Conservation (phyloP, 225 moss, liverwort and hornwort genomes). For the Straminergon stramineum region DNA sequence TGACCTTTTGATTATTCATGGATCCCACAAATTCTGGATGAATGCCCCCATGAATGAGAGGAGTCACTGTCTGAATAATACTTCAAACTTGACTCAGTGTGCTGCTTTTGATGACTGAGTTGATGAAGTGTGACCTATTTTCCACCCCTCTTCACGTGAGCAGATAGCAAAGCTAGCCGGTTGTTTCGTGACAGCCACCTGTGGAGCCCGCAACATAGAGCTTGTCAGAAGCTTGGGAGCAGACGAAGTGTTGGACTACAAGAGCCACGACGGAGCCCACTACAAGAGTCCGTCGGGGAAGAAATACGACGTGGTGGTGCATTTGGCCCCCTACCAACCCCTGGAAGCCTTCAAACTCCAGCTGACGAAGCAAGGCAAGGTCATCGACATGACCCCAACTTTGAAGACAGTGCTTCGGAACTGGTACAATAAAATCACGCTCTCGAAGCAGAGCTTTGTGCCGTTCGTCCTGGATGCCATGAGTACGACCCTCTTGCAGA, state of each 20-base stretch:
- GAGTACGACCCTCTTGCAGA: constrained; percentile 25
- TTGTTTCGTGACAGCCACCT: constrained; percentile 72
- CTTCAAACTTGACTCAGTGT: background rate
- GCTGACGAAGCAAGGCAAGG: constrained; percentile 39
- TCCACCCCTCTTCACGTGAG: background rate
- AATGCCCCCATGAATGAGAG: background rate
- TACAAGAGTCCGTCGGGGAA: constrained; percentile 64
- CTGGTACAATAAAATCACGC: constrained; percentile 38
- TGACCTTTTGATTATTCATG: background rate
- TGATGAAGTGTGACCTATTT: background rate
- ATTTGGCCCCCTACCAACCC: constrained; percentile 39
- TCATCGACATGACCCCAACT: constrained; percentile 52
- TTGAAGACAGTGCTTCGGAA: constrained; percentile 5
- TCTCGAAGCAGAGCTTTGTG: constrained; percentile 45
- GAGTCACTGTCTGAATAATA: background rate
- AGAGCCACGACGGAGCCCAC: constrained; percentile 36
- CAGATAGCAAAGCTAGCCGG: constrained; percentile 75
- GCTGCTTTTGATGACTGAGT: background rate
- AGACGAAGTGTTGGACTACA: constrained; percentile 82
- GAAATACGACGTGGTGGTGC: constrained; percentile 66
- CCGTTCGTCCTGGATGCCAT: constrained; percentile 17
- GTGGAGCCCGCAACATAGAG: constrained; percentile 59
- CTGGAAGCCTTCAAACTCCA: constrained; percentile 35
- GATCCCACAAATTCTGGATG: background rate
- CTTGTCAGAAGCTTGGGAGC: constrained; percentile 55